Base-by-base conservation (phyloP, 129 eudicot genomes). In the Sambucus nigra region DNA sequence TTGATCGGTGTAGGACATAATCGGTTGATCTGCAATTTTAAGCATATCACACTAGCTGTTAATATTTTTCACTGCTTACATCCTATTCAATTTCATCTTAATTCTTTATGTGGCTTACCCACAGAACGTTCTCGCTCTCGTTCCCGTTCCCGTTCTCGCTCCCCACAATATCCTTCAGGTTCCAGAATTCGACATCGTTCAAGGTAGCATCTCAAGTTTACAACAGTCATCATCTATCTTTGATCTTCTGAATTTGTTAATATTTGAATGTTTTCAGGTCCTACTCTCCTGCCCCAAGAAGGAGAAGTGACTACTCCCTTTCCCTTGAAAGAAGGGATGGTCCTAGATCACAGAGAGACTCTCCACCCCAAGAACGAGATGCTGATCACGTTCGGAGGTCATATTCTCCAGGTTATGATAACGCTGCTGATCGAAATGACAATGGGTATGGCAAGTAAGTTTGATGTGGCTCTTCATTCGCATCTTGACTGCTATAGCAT, bases 171-270 rank as follows among this genome's bases (percentile, higher is more conserved):
- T 72, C 68, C 75, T 52, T 54, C 76, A 26, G 78, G 75, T 47
- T 78, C 93, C 49, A 71, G 80, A 66, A 73, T 80, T 35, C 80
- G 77, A 53, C 80, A 65, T 48, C 72, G 71, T 1, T 82, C 93
- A 46, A 78, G 93, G 86, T 75, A 72, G 25, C 17, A n/a, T 49
- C 25, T 16, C 12, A 23, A 33, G 14, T 14, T 44, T 25, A 35
- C 47, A 14, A 25, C 17, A 41, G 0, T 39, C 2, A 4, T 46
- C 6, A 33, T 5, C n/a, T 31, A n/a, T 25, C 52, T 5, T 35
- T 44, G 46, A 35, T 10, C 27, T 24, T 39, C 58, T 40, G 25
- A 51, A 51, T 47, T 7, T 13, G 22, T 27, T 25, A 3, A 9
- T 14, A 13, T 14, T 20, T 26, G 44, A 10, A 20, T 22, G 14